Conservation (phyloP, 2,329 filamentous ascomycete genomes). For the Capronia epimyces region DNA sequence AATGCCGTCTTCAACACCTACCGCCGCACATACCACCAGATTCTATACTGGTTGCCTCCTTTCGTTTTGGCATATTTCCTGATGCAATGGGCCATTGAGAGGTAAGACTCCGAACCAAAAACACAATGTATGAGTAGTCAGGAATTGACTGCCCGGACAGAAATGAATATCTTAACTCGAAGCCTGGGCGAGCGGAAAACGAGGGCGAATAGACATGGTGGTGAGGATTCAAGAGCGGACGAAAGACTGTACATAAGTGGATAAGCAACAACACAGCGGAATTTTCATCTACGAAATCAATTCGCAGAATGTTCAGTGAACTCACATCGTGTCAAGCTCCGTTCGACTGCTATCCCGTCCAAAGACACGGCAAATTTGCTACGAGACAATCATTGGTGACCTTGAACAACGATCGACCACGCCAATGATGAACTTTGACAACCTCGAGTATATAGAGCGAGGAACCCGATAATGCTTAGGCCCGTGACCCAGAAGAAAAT, state of each 20-base stretch:
- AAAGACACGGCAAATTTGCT: too few species aligned
- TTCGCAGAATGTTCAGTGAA: not conserved
- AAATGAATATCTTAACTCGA: slow-evolving; percentile 49
- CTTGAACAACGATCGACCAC: too few species aligned
- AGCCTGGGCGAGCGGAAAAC: slow-evolving; percentile 35
- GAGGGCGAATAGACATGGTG: slow-evolving; percentile 3
- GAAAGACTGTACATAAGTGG: slow-evolving; percentile 21
- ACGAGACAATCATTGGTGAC: too few species aligned
- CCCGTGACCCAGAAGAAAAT: not conserved
- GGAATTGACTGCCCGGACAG: slow-evolving; percentile 30
- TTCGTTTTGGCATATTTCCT: slow-evolving; percentile 71
- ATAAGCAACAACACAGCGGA: slow-evolving; percentile 7
- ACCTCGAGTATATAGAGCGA: too few species aligned
- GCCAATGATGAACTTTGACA: too few species aligned
- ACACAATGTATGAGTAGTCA: not conserved
- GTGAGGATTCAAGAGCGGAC: not conserved
- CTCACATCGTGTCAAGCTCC: too few species aligned
- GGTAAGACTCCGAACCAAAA: slow-evolving; percentile 55
- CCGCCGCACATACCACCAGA: slow-evolving; percentile 77
- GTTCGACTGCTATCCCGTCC: too few species aligned
- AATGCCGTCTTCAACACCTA: slow-evolving; percentile 93
- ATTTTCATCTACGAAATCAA: not conserved
- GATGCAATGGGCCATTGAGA: slow-evolving; percentile 87
- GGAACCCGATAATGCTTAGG: not conserved
- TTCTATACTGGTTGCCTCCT: slow-evolving; percentile 82